These are phyloP conservation scores for Bromus sterilis DNA, from an alignment of 176 grass and related monocot species.

Conservation along the genomic window DNA sequence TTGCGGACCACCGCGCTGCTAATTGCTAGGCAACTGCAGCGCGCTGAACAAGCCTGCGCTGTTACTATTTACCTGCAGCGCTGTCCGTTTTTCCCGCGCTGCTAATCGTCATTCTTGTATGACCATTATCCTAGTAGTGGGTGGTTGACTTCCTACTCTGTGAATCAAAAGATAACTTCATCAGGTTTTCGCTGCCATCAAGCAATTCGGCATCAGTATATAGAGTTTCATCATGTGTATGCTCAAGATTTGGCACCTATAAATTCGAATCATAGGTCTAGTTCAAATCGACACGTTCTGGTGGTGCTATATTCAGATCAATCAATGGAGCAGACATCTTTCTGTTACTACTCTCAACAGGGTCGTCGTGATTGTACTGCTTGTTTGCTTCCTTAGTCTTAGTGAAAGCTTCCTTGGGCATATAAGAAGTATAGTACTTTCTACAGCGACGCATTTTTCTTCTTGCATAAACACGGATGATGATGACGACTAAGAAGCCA, in stretches of 20 bases:
- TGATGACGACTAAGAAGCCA: constrained; percentile 31
- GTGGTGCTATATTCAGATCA: constrained; percentile 36
- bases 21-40: too few relatives aligned
- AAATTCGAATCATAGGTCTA: not conserved
- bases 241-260: constrained; percentile 5
- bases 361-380: not conserved
- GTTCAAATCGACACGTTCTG: constrained; percentile 17
- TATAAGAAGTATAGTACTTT: constrained; percentile 23
- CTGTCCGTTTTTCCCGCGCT: too few relatives aligned
- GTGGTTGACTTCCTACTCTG: not conserved
- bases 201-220: not conserved
- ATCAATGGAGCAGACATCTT: constrained; percentile 4
- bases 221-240: not conserved
- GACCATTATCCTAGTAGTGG: too few relatives aligned
- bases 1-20: too few relatives aligned
- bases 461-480: constrained; percentile 28
- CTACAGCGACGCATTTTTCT: constrained; percentile 11
- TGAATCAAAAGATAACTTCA: not conserved
- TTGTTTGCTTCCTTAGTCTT: not conserved
- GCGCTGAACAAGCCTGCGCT: too few relatives aligned
- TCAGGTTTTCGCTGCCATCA: not conserved
- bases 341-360: constrained; percentile 9
- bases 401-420: not conserved
- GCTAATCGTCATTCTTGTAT: too few relatives aligned
- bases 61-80: too few relatives aligned